These are phyloP conservation scores for Leishmania guyanensis DNA, from an alignment of 208 protist species.

Conservation along the genomic window DNA sequence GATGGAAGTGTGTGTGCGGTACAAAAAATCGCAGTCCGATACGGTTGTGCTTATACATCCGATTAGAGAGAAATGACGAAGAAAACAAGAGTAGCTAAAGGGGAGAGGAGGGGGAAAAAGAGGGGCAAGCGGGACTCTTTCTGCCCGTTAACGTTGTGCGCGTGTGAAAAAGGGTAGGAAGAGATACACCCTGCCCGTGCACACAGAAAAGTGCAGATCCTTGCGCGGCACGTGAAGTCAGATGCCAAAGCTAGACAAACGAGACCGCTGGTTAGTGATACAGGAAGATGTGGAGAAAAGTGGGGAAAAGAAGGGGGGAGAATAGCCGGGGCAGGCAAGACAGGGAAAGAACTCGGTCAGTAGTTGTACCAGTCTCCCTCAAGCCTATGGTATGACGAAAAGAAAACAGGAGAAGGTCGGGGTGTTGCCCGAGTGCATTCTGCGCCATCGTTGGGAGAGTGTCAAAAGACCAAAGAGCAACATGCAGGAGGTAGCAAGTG, in stretches of 20 bases:
- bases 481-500: background rate
- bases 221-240: background rate
- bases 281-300: background rate
- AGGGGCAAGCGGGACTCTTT: background rate
- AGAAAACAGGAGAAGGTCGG: background rate
- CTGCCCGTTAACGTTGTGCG: background rate
- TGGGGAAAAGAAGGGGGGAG: background rate
- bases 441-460: background rate
- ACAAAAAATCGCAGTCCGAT: background rate
- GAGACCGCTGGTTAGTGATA: background rate
- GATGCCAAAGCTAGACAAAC: background rate
- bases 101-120: background rate
- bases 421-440: background rate
- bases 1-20: background rate
- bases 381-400: background rate
- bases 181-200: background rate
- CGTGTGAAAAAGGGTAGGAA: slow-evolving; percentile 5
- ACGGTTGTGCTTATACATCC: background rate
- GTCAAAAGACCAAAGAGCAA: background rate
- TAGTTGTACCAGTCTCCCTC: background rate
- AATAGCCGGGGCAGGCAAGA: background rate
- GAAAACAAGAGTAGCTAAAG: background rate
- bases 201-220: background rate
- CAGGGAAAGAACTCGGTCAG: background rate
- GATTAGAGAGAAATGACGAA: background rate